Evolutionary conservation across 495 filamentous ascomycete species (phyloP).

Genomic region (Xylaria flabelliformis): DNA sequence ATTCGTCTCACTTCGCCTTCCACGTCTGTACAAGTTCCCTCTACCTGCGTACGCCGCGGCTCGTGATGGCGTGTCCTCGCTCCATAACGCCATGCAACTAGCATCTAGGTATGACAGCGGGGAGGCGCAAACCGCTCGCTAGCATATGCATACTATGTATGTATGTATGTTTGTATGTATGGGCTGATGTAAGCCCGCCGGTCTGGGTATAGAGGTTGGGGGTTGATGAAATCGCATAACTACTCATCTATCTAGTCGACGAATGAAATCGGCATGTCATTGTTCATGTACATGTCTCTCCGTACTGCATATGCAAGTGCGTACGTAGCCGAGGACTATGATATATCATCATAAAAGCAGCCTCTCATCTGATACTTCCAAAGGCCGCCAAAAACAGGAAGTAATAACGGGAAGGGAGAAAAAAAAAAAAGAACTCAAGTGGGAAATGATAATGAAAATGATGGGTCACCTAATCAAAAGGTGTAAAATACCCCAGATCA

Average conservation of each 20-base stretch:
- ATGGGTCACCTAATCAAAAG: constrained; percentile 8
- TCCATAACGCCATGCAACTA: constrained; percentile 4
- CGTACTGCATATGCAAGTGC: not conserved
- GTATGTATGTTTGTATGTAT: not conserved
- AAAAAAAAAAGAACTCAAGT: not conserved
- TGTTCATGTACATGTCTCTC: not conserved
- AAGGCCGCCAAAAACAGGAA: not conserved
- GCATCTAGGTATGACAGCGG: constrained; percentile 12
- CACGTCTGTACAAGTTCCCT: not conserved
- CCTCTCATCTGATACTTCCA: not conserved
- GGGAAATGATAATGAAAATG: not conserved
- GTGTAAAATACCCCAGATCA: constrained; percentile 23
- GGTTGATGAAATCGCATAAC: not conserved
- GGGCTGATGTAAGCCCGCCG: not conserved
- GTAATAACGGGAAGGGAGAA: not conserved
- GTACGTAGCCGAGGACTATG: not conserved
- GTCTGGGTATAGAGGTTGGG: not conserved
- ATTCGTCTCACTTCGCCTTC: constrained; percentile 1
- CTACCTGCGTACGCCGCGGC: not conserved
- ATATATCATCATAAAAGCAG: not conserved
- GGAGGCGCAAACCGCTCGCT: constrained; percentile 9
- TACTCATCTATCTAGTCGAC: not conserved
- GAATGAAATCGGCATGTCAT: not conserved
- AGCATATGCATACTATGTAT: not conserved
- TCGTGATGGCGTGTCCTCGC: not conserved